Evolutionary conservation across 1,284 basidiomycete species (phyloP).

Genomic region (Ustilago cynodontis): DNA sequence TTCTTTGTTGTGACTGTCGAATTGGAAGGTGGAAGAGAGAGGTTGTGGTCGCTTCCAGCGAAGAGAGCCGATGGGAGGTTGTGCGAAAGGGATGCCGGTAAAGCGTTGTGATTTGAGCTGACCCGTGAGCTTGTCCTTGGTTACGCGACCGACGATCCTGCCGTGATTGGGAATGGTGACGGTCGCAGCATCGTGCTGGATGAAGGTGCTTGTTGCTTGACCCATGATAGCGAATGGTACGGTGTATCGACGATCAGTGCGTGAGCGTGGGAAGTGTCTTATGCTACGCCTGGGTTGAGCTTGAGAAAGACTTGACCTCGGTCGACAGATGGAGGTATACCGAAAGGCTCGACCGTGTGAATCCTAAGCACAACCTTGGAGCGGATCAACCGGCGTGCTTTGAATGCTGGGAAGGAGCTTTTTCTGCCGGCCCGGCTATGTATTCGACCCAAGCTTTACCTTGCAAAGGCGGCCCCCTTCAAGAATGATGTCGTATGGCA

Average conservation of each 20-base stretch:
- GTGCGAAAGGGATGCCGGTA: conserved; percentile 50
- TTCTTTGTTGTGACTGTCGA: conserved; percentile 22
- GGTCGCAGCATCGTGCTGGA: conserved; percentile 16
- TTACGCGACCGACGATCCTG: conserved; percentile 23
- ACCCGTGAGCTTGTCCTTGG: conserved; percentile 23
- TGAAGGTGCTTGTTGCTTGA: conserved; percentile 33
- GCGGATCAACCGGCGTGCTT: neutral
- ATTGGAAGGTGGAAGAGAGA: conserved; percentile 26
- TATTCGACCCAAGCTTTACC: no score
- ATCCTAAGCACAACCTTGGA: no score
- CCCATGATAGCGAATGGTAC: no score
- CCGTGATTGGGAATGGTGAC: conserved; percentile 36
- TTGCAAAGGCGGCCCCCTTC: neutral
- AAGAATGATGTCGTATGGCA: neutral
- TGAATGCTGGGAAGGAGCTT: neutral
- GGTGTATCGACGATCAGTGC: no score
- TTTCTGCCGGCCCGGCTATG: no score
- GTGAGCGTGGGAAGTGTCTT: neutral
- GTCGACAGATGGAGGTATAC: neutral
- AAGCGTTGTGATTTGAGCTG: conserved; percentile 40
- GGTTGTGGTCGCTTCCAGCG: conserved; percentile 47
- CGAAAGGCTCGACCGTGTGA: neutral
- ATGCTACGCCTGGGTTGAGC: no score
- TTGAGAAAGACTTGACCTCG: no score
- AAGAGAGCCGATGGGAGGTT: conserved; percentile 37